phyloP scores from a whole-genome alignment of 257 asterid species.

The Capsicum pubescens region DNA sequence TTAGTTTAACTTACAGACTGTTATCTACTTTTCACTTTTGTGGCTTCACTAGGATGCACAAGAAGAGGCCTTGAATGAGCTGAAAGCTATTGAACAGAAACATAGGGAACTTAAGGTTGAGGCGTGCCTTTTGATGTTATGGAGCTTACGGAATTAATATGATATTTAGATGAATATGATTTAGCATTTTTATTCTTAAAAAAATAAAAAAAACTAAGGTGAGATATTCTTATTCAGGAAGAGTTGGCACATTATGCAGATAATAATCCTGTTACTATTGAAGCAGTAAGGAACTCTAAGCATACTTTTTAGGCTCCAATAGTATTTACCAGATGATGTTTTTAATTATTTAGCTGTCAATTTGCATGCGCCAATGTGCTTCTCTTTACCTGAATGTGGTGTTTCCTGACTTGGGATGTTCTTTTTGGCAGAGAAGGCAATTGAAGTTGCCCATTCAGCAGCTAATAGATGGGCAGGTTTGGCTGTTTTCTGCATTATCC shows the following conservation, averaged over 20 bases:
- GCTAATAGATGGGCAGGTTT: conserved; percentile 99
- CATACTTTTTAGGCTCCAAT: neutral
- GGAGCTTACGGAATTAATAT: neutral
- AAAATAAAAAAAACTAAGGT: neutral
- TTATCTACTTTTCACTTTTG: conserved; percentile 30
- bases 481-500: conserved; percentile 23
- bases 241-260: conserved; percentile 77
- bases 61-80: conserved; percentile 77
- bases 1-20: neutral
- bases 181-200: neutral
- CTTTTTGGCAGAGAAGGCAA: conserved; percentile 63
- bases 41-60: conserved; percentile 68
- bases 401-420: conserved; percentile 22
- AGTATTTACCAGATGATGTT: neutral
- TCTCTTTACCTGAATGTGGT: neutral
- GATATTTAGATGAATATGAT: neutral
- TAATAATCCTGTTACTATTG: conserved; percentile 90
- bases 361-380: neutral
- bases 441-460: conserved; percentile 81
- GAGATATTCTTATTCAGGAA: conserved; percentile 52
- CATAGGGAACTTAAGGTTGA: conserved; percentile 74
- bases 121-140: conserved; percentile 24
- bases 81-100: conserved; percentile 72
- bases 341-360: neutral
- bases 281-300: conserved; percentile 59